Base-by-base conservation (phyloP, 257 asterid species). In the Agastache rugosa region DNA sequence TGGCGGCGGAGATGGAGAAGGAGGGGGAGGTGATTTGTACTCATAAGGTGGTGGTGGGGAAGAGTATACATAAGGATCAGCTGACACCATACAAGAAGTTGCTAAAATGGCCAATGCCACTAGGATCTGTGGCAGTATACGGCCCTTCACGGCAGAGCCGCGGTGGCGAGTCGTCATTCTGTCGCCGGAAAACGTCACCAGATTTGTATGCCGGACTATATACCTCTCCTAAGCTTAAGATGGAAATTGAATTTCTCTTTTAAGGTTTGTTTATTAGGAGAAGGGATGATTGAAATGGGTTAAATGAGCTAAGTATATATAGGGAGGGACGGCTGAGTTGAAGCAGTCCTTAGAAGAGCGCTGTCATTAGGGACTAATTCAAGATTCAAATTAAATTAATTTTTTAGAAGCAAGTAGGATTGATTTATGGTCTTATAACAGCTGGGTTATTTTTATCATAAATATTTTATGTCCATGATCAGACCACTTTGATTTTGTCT, bases 61-160 rank as follows among this genome's bases (percentile, higher is more conserved):
- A n/a, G 81, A 79, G 53, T 79, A 83, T 1, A 61, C 53, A 10
- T 75, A 84, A 45, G 90, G 88, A 9, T 90, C 88, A 0, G 91
- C 97, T 0, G 90, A 81, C 45, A 81, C 93, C 29, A 81, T 4
- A 23, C 34, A 70, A 31, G 86, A 81, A 63, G 74, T 63, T 0
- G 80, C 85, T 86, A 88, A 75, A n/a, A 87, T 44, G 63, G 89
- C 85, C 73, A 88, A 77, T 69, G 87, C 89, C 88, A 77, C 81
- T 10, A 85, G 11, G 5, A 85, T 17, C 6, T 72, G 83, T 25
- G 85, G 85, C 88, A 80, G 16, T 73, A 74, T 63, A 23, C 82
- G 77, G 64, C 89, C 87, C 80, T 55, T 22, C 2, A 15, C 29
- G 64, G 87, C 84, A 64, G 66, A 80, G 85, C 87, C 77, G 67